Conservation (phyloP, 352 stramenopile species). For the Globisporangium echinulatum region DNA sequence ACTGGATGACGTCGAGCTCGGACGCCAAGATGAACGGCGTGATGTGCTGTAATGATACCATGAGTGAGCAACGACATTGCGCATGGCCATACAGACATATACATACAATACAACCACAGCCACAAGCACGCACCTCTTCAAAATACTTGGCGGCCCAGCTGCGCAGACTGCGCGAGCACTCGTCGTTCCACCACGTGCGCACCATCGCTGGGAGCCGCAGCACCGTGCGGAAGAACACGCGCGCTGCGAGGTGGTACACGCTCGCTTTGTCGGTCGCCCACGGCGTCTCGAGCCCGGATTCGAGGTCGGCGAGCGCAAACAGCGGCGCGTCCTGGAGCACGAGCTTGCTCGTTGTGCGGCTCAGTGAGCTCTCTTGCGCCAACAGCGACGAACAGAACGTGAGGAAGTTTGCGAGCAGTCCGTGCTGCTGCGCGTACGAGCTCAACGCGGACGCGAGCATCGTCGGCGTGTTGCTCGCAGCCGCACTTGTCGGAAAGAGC, state of each 20-base stretch:
- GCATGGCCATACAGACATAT: neutral
- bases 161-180: slow-evolving; percentile 70
- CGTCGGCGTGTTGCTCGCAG: slow-evolving; percentile 13
- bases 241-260: slow-evolving; percentile 48
- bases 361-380: slow-evolving; percentile 40
- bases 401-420: slow-evolving; percentile 60
- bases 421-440: slow-evolving; percentile 50
- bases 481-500: slow-evolving; percentile 45
- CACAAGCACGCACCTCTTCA: slow-evolving; percentile 43
- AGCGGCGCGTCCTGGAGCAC: slow-evolving; percentile 45
- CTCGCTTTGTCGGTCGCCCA: slow-evolving; percentile 30
- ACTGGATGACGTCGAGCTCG: slow-evolving; percentile 74
- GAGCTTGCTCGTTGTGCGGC: slow-evolving; percentile 12
- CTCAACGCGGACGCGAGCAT: slow-evolving; percentile 71
- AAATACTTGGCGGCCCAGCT: slow-evolving; percentile 88
- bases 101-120: slow-evolving; percentile 2
- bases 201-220: slow-evolving; percentile 81
- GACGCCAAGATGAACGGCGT: slow-evolving; percentile 71
- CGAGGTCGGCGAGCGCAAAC: slow-evolving; percentile 37
- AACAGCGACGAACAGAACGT: slow-evolving; percentile 55
- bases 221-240: slow-evolving; percentile 79
- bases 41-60: slow-evolving; percentile 32
- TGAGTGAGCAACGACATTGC: neutral
- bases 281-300: slow-evolving; percentile 15
- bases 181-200: slow-evolving; percentile 88